Conservation (phyloP, 2,329 filamentous ascomycete genomes). For the Monilinia aucupariae region DNA sequence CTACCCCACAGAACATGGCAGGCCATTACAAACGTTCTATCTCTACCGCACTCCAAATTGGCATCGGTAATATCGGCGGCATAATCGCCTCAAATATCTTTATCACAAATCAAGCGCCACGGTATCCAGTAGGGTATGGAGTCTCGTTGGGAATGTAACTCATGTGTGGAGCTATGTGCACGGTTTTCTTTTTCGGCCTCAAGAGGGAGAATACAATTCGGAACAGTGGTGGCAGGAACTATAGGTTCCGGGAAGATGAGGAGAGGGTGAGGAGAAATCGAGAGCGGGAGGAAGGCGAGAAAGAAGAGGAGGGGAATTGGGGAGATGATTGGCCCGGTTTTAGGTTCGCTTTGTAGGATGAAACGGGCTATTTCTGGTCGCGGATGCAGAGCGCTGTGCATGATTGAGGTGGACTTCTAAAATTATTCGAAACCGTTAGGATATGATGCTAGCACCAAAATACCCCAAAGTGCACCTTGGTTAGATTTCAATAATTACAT, state of each 20-base stretch:
- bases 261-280: background rate
- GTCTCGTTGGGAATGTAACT: background rate
- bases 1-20: conserved; percentile 16
- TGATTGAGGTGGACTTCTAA: background rate
- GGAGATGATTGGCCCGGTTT: conserved; percentile 14
- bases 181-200: conserved; percentile 5
- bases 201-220: conserved; percentile 10
- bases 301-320: background rate
- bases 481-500: background rate
- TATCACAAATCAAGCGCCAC: background rate
- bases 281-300: background rate
- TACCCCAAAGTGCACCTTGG: too few relatives aligned
- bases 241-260: background rate
- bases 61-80: conserved; percentile 19
- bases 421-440: background rate
- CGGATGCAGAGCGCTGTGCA: background rate
- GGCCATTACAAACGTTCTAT: conserved; percentile 23
- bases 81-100: conserved; percentile 13
- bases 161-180: conserved; percentile 3
- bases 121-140: background rate
- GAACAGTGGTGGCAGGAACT: background rate
- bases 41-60: background rate
- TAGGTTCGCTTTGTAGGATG: conserved; percentile 2
- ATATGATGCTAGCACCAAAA: background rate
- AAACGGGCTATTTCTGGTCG: too few relatives aligned